Conservation (phyloP, 2,329 filamentous ascomycete genomes). For the Xylariaceae sp. region DNA sequence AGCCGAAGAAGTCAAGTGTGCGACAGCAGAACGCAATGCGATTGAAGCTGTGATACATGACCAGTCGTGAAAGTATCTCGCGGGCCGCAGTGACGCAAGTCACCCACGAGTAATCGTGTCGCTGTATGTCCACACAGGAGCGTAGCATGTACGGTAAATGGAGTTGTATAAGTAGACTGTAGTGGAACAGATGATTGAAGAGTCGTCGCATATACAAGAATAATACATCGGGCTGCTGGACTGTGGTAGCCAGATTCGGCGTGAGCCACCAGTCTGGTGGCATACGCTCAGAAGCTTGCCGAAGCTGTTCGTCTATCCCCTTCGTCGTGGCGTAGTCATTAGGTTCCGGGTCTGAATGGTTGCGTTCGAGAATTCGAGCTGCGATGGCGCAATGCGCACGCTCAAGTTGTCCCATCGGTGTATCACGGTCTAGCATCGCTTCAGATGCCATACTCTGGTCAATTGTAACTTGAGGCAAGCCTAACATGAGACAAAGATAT, state of each 20-base stretch:
- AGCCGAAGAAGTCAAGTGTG: slow-evolving; percentile 2
- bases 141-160: neutral
- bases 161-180: neutral
- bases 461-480: neutral
- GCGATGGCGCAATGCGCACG: neutral
- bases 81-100: neutral
- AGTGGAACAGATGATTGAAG: neutral
- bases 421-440: neutral
- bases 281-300: neutral
- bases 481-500: neutral
- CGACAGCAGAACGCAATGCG: slow-evolving; percentile 1
- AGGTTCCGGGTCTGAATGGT: neutral
- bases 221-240: neutral
- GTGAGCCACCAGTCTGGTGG: neutral
- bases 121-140: neutral
- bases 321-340: neutral
- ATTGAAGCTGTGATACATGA: neutral
- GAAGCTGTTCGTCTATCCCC: neutral
- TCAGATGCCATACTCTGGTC: neutral
- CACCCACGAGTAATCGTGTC: neutral
- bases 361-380: neutral
- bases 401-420: neutral
- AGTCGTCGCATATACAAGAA: neutral
- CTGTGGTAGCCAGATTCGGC: neutral
- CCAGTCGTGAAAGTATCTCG: neutral